Conservation (phyloP, 1,139 yeast genomes). For the Protomyces pachydermus region DNA sequence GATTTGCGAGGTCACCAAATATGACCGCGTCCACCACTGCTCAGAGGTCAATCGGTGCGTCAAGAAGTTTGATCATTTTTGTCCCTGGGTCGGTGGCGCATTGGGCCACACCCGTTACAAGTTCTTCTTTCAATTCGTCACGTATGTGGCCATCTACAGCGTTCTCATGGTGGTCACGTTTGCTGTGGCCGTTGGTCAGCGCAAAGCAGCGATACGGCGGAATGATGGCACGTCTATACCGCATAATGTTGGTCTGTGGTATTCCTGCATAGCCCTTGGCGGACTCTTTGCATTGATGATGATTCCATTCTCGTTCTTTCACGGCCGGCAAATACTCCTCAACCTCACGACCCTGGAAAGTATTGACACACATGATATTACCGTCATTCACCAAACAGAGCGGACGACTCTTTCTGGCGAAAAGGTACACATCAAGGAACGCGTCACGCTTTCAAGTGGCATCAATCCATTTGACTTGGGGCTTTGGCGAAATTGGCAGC, state of each 20-base stretch:
- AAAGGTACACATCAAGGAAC: neutral
- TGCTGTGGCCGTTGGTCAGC: slow-evolving; percentile 35
- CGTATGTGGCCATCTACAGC: slow-evolving; percentile 49
- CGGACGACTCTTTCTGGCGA: neutral
- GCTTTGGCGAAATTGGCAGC: slow-evolving; percentile 36
- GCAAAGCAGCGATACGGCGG: slow-evolving; percentile 26
- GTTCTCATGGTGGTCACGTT: slow-evolving; percentile 38
- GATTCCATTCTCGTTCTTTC: slow-evolving; percentile 37
- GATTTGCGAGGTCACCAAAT: slow-evolving; percentile 74
- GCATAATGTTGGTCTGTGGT: slow-evolving; percentile 18
- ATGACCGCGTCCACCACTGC: slow-evolving; percentile 85
- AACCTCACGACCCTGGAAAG: slow-evolving; percentile 16
- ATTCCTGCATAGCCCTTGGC: slow-evolving; percentile 20
- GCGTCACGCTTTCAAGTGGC: slow-evolving; percentile 31
- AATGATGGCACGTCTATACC: slow-evolving; percentile 6
- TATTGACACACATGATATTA: slow-evolving; percentile 2
- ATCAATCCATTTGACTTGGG: slow-evolving; percentile 38
- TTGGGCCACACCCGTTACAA: slow-evolving; percentile 77
- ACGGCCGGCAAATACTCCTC: slow-evolving; percentile 30
- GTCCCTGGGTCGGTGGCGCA: slow-evolving; percentile 88
- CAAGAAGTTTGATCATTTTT: slow-evolving; percentile 65
- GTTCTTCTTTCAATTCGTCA: slow-evolving; percentile 65
- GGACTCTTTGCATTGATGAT: slow-evolving; percentile 32
- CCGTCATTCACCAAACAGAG: neutral
- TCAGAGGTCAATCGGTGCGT: slow-evolving; percentile 63